Percentiles rank a stretch among this genome's conserved stretches.
Evolutionary conservation across 2,329 filamentous ascomycete genomes (phyloP).

Genomic region (Atkinsonella texensis): DNA sequence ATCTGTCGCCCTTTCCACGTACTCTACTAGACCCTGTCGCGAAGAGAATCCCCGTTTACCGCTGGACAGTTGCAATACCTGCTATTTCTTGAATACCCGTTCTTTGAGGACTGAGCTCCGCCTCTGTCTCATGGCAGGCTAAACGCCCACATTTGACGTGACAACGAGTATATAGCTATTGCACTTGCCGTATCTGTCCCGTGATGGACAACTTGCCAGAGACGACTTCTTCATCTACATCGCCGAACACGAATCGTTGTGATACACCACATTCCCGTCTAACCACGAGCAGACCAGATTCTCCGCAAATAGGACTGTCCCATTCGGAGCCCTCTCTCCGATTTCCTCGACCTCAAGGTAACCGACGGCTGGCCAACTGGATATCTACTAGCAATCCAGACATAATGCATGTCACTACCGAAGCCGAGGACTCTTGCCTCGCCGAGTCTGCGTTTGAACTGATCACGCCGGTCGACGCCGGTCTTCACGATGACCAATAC

Average conservation of each 20-base stretch:
- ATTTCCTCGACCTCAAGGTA: slow-evolving; percentile 45
- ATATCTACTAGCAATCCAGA: slow-evolving; percentile 44
- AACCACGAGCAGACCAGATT: slow-evolving; percentile 9
- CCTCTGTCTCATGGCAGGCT: slow-evolving; percentile 10
- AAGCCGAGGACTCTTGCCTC: slow-evolving; percentile 38
- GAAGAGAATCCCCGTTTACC: background rate
- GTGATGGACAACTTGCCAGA: slow-evolving; percentile 40
- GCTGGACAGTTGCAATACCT: background rate
- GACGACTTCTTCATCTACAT: slow-evolving; percentile 13
- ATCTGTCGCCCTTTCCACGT: slow-evolving; percentile 1
- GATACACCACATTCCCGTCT: slow-evolving; percentile 17
- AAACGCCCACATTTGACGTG: slow-evolving; percentile 11
- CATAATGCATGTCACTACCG: slow-evolving; percentile 37
- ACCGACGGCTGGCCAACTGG: slow-evolving; percentile 45
- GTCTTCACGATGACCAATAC: slow-evolving; percentile 37
- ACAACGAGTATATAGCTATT: slow-evolving; percentile 11
- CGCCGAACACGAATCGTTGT: slow-evolving; percentile 16
- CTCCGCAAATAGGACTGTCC: slow-evolving; percentile 17
- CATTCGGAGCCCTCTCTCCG: slow-evolving; percentile 38
- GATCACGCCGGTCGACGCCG: slow-evolving; percentile 39
- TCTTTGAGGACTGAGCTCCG: background rate
- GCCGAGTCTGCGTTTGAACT: slow-evolving; percentile 46
- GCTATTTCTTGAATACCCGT: background rate
- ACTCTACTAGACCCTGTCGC: background rate
- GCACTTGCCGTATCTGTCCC: slow-evolving; percentile 21